Evolutionary conservation across 805 yeast species (phyloP), one percentile per base, ranked within the genome.

Genomic region (Hanseniaspora pseudoguilliermondii): DNA sequence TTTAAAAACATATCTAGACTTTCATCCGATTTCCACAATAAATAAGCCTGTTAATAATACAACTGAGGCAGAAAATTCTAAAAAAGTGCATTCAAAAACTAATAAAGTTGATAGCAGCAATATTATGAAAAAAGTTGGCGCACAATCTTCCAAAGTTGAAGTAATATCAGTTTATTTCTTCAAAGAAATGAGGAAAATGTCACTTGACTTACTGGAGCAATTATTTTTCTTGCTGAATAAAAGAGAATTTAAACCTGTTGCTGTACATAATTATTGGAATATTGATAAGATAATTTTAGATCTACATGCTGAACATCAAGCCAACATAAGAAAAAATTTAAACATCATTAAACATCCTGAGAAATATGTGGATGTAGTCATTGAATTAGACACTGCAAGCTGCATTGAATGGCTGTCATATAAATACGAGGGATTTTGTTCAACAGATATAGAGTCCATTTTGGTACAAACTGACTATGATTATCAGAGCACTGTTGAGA

Each of bases 91-190:
- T 3, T 8, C 46, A 23, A n/a, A 29, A 27, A 8, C 47, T 3
- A 27, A n/a, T 16, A n/a, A 27, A 29, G 10, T 20, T 8, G 13
- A 29, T 2, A 38, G 9, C 10, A 15, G 18, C 16, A 8, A n/a
- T 1, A 9, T 1, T n/a, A 9, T 38, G 13, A 10, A 16, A 38
- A 38, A 38, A 38, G 21, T 38, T 39, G 46, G 40, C 5, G 18
- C 18, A n/a, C 29, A 15, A 10, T 5, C 36, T 27, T n/a, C 35
- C 7, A 29, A 46, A 20, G 48, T 39, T 6, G 56, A 53, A 39
- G 56, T 53, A 5, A 53, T 53, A 11, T 53, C 56, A 3, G 6
- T 53, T 4, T 42, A 53, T 15, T 25, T 27, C 18, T 53, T 53
- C 27, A 53, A 46, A 39, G 40, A 46, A 27, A 46, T 53, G 56